Evolutionary conservation across 2,329 filamentous ascomycete genomes (phyloP).

Genomic region (Nemania serpens): DNA sequence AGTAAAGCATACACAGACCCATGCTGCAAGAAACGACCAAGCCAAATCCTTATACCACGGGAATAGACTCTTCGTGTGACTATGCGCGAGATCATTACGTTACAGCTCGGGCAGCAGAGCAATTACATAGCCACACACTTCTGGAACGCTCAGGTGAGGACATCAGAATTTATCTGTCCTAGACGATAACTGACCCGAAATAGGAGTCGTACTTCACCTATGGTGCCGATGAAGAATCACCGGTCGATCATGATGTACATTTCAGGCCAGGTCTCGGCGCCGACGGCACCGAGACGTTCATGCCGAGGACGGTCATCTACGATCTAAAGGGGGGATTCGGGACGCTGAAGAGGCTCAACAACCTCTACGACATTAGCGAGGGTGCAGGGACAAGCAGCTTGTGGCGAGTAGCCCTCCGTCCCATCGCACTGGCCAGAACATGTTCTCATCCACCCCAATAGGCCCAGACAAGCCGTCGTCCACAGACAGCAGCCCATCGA

Average conservation of each 20-base stretch:
- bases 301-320: constrained; percentile 89
- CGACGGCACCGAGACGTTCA: constrained; percentile 88
- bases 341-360: constrained; percentile 83
- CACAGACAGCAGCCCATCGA: constrained; percentile 71
- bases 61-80: not conserved
- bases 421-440: constrained; percentile 11
- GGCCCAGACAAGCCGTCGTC: constrained; percentile 69
- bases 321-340: constrained; percentile 95
- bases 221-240: constrained; percentile 64
- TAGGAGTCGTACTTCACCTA: constrained; percentile 99
- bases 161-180: not conserved
- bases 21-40: too few relatives aligned
- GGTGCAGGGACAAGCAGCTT: constrained; percentile 42
- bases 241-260: constrained; percentile 82
- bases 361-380: constrained; percentile 71
- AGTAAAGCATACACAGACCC: too few relatives aligned
- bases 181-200: not conserved
- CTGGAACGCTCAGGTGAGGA: constrained; percentile 85
- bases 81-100: constrained; percentile 94
- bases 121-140: constrained; percentile 97
- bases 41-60: not conserved
- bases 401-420: constrained; percentile 42
- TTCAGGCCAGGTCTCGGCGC: constrained; percentile 83
- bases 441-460: constrained; percentile 38
- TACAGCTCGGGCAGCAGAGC: constrained; percentile 90